Evolutionary conservation across 2,329 filamentous ascomycete species (phyloP), one percentile per base, ranked within the genome.

Genomic region (Zymoseptoria ardabiliae): DNA sequence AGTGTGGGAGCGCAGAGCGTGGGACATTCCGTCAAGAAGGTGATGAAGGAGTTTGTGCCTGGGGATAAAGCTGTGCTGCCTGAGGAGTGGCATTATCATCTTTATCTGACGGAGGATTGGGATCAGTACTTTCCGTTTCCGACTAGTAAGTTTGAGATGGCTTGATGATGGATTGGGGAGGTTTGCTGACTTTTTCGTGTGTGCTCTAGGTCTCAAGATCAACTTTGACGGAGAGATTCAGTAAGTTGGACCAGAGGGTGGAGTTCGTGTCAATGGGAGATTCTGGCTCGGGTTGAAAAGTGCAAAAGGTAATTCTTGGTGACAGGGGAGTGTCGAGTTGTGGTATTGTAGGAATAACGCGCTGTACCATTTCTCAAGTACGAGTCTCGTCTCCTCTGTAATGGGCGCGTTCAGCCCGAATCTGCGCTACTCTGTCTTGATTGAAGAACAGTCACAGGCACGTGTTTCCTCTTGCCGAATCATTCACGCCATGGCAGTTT

Each of bases 91-190:
- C 58, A 63, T 50, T 78, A 76, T 58, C 73, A 77, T 68, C 71
- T 72, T 22, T 80, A 78, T 60, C 64, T 80, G 71, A 79, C 75
- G 41, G 77, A 78, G 71, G 76, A 77, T 55, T 76, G 76, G 74
- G 76, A 79, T 69, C 71, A 69, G 65, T 77, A 73, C 65, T 78
- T 77, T 66, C 76, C 76, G 49, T 79, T 79, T 59, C 77, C 77
- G 55, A 75, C 73, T 57, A 73, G 77, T 78, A 69, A 77, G 77
- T 68, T 22, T 13, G 11, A 13, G 19, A 51, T 51, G 50, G 17
- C 19, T 11, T 28, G n/a, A 28, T 28, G 25, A 9, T 28, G 22
- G 11, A 5, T 53, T 28, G 20, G n/a, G 56, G 13, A 20, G 30
- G 4, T 53, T 4, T 55, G 48, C 60, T 62, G 35, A 63, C 45